Evolutionary conservation across 352 stramenopile species (phyloP), one percentile per base, ranked within the genome.

Genomic region (Pythium dissimile): DNA sequence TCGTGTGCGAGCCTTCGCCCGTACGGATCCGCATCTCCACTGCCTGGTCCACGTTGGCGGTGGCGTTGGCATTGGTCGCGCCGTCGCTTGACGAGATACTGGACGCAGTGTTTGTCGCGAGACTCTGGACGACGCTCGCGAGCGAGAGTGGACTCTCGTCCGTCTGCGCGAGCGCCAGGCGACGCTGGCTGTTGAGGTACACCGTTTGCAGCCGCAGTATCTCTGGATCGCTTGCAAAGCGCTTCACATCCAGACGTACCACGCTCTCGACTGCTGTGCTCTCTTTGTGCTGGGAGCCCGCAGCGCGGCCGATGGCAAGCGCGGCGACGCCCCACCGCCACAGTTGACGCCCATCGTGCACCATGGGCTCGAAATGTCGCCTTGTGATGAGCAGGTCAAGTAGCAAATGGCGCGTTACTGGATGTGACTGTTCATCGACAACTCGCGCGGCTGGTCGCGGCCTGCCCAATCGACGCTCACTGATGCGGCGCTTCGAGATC

Each of bases 1-100:
- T 73, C n/a, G 80, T 90, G 69, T 93, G 80, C 10, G 82, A 88
- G 24, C 83, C 80, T 43, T 86, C 72, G 27, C 75, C 79, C 8
- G 67, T 67, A 23, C 41, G 64, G 35, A 87, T 72, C 13, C 31
- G 46, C 23, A 58, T 77, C 67, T 87, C 77, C 35, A 84, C 51
- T 2, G 55, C 65, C n/a, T 69, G 39, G 3, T 20, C 2, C 4
- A 16, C 11, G 2, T 31, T 28, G 2, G 47, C 32, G 8, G 18
- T 35, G n/a, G 32, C 3, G 24, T 21, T 11, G 21, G 28, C 28
- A 11, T 24, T 35, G 12, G n/a, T 50, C 2, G 16, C 4, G n/a
- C 10, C 24, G 16, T 43, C 35, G 21, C 8, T 20, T 51, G 46
- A 53, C 23, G 15, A 41, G 16, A 48, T 18, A 11, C 49, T 31